Percentiles rank a stretch among this genome's conserved stretches.
These are phyloP conservation scores for Saprolegnia parasitica DNA, from an alignment of 352 stramenopile genomes.

Conservation along the genomic window DNA sequence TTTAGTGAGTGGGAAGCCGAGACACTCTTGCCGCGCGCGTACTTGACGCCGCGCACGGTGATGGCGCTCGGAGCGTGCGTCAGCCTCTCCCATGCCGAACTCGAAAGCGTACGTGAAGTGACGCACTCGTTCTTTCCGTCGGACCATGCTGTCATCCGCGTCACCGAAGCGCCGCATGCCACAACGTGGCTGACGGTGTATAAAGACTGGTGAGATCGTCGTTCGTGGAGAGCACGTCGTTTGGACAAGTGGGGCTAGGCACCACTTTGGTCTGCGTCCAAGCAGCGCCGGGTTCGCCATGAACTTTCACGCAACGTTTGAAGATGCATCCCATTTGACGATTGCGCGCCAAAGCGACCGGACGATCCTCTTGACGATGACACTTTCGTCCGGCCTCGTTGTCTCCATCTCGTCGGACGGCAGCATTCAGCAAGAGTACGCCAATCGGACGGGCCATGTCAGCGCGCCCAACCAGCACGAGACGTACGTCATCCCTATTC, in stretches of 20 bases:
- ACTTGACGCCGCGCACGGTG: slow-evolving; percentile 58
- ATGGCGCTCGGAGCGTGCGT: slow-evolving; percentile 43
- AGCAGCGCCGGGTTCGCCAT: slow-evolving; percentile 29
- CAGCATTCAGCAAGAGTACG: slow-evolving; percentile 41
- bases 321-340: slow-evolving; percentile 46
- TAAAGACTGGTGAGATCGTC: slow-evolving; percentile 43
- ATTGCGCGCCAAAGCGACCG: slow-evolving; percentile 41
- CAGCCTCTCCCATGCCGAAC: slow-evolving; percentile 46
- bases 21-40: slow-evolving; percentile 37
- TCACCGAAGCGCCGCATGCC: slow-evolving; percentile 43
- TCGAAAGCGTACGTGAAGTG: slow-evolving; percentile 43
- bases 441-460: slow-evolving; percentile 6
- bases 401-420: slow-evolving; percentile 58
- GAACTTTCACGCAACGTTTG: slow-evolving; percentile 55
- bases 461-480: slow-evolving; percentile 18
- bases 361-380: slow-evolving; percentile 42
- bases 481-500: slow-evolving; percentile 17
- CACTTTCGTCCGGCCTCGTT: slow-evolving; percentile 47
- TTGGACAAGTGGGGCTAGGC: no score
- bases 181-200: slow-evolving; percentile 63
- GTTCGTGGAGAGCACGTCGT: no score
- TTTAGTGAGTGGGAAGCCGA: slow-evolving; percentile 66
- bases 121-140: slow-evolving; percentile 54
- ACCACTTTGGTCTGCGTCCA: slow-evolving; percentile 58
- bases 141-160: slow-evolving; percentile 57